phyloP scores from a whole-genome alignment of 345 rosid species.

The Clarkia xantiana region DNA sequence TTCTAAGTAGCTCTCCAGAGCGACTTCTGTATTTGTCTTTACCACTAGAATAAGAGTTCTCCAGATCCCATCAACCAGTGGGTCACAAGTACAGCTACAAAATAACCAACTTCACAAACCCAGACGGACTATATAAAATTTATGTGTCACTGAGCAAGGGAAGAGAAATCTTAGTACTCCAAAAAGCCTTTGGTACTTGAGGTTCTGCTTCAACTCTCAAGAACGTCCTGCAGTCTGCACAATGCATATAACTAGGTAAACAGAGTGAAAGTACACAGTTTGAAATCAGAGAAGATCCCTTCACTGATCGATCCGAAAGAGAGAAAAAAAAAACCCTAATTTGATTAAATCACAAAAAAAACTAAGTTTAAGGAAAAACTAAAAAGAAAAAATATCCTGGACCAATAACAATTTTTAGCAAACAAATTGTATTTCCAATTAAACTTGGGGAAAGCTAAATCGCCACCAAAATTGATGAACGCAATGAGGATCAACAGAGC shows the following conservation, averaged over 20 bases:
- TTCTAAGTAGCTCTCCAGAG: conserved; percentile 63
- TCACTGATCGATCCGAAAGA: not conserved
- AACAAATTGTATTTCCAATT: too few relatives aligned
- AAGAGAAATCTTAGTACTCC: not conserved
- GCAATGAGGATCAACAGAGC: too few relatives aligned
- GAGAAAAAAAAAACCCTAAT: not conserved
- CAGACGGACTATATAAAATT: not conserved
- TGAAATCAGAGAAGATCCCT: too few relatives aligned
- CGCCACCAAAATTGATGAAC: too few relatives aligned
- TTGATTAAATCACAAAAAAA: too few relatives aligned
- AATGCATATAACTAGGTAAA: not conserved
- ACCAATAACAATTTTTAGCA: too few relatives aligned
- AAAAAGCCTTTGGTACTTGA: conserved; percentile 12
- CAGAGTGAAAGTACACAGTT: not conserved
- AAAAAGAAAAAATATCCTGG: too few relatives aligned
- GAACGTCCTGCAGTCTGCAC: conserved; percentile 12
- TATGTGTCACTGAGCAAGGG: conserved; percentile 15
- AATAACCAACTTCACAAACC: not conserved
- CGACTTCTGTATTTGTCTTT: conserved; percentile 29
- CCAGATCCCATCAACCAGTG: not conserved
- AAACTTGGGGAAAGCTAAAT: too few relatives aligned
- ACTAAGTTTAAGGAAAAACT: too few relatives aligned
- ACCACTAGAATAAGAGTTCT: conserved; percentile 7
- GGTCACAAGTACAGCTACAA: conserved; percentile 4
- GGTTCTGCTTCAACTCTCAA: conserved; percentile 27